Percentiles rank a stretch among this genome's conserved stretches.
Conservation (phyloP, 495 filamentous ascomycete genomes). For the Schizothecium vesticola region DNA sequence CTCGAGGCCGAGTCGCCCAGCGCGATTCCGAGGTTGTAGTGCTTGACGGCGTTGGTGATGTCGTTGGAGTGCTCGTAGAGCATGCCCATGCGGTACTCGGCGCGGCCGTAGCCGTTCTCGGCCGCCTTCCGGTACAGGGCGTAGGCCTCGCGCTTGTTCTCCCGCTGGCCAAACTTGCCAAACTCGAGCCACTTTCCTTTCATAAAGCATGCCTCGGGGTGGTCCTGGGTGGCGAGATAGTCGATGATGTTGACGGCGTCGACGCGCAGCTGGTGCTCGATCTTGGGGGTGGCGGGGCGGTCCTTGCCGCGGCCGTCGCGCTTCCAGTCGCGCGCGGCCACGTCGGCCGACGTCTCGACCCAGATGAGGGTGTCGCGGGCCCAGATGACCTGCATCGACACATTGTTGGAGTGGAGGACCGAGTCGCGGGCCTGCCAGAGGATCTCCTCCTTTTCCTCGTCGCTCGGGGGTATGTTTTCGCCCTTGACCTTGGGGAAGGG, state of each 20-base stretch:
- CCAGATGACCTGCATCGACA: slow-evolving; percentile 95
- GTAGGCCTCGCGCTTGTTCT: slow-evolving; percentile 94
- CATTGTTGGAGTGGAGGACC: slow-evolving; percentile 90
- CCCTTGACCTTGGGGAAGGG: slow-evolving; percentile 84
- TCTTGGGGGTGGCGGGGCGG: slow-evolving; percentile 71
- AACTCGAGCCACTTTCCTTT: slow-evolving; percentile 97
- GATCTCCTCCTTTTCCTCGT: slow-evolving; percentile 87
- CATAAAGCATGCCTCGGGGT: slow-evolving; percentile 93
- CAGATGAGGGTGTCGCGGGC: slow-evolving; percentile 87
- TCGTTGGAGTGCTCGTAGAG: slow-evolving; percentile 93
- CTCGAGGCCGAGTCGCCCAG: slow-evolving; percentile 84
- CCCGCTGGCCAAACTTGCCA: slow-evolving; percentile 82
- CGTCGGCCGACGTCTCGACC: slow-evolving; percentile 73
- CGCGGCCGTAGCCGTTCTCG: slow-evolving; percentile 83
- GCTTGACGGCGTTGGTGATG: slow-evolving; percentile 78
- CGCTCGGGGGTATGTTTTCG: slow-evolving; percentile 86
- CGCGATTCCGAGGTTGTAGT: slow-evolving; percentile 76
- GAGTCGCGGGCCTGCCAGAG: slow-evolving; percentile 74
- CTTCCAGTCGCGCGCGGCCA: slow-evolving; percentile 55
- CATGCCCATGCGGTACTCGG: slow-evolving; percentile 97
- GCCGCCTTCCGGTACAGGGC: slow-evolving; percentile 77
- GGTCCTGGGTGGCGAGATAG: slow-evolving; percentile 84
- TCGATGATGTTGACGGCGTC: slow-evolving; percentile 89
- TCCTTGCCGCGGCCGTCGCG: slow-evolving; percentile 55
- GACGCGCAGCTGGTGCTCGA: slow-evolving; percentile 77